Percentiles rank a stretch among this genome's conserved stretches.
These are phyloP conservation scores for Leucogyrophana mollusca DNA, from an alignment of 768 basidiomycete species.

Conservation along the genomic window DNA sequence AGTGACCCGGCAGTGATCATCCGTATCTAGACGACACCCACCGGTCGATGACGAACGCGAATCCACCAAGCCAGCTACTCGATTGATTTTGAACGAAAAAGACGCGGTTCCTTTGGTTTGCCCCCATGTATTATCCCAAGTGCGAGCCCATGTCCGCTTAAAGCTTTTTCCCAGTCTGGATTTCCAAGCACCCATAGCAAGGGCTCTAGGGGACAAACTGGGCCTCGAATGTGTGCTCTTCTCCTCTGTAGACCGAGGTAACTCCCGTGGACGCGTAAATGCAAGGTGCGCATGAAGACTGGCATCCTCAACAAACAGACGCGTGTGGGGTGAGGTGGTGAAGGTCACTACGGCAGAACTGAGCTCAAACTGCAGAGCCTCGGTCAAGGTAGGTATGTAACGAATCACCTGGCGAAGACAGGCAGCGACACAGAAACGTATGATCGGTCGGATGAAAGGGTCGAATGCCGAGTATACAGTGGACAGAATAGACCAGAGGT, in stretches of 20 bases:
- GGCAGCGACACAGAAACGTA: constrained; percentile 54
- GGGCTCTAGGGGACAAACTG: constrained; percentile 34
- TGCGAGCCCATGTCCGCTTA: constrained; percentile 62
- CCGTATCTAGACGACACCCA: constrained; percentile 15
- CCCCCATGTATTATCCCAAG: constrained; percentile 71
- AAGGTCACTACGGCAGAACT: constrained; percentile 53
- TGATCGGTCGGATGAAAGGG: constrained; percentile 59
- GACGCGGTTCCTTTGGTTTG: constrained; percentile 56
- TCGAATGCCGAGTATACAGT: constrained; percentile 46
- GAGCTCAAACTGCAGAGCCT: constrained; percentile 67
- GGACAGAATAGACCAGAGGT: constrained; percentile 30
- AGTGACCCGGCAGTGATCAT: not conserved
- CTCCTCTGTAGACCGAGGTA: constrained; percentile 10
- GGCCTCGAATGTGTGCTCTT: constrained; percentile 11
- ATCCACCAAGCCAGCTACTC: constrained; percentile 44
- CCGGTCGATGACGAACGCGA: constrained; percentile 23
- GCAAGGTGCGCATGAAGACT: constrained; percentile 53
- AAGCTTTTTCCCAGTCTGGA: constrained; percentile 59
- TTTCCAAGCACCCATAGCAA: constrained; percentile 60
- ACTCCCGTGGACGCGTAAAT: constrained; percentile 49
- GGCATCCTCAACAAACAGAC: constrained; percentile 49
- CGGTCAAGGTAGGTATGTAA: constrained; percentile 66
- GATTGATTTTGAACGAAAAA: constrained; percentile 47
- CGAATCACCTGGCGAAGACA: constrained; percentile 58
- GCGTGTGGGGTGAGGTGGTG: constrained; percentile 48